Evolutionary conservation across 495 filamentous ascomycete genomes (phyloP).

Genomic region (Penicillium argentinense): DNA sequence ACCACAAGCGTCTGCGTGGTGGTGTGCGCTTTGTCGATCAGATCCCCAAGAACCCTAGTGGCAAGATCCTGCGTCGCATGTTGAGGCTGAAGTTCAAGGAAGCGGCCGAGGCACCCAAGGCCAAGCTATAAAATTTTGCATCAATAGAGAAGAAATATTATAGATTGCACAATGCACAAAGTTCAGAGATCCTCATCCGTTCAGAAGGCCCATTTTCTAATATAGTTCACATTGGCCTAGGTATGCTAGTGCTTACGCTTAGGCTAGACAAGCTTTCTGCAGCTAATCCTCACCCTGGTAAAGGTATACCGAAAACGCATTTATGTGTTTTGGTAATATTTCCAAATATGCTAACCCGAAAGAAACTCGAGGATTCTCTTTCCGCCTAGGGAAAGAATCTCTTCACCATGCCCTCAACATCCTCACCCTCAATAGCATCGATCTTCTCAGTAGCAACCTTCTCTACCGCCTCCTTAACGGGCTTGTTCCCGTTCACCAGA

Average conservation of each 20-base stretch:
- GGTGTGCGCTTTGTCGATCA: conserved; percentile 79
- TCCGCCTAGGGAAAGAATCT: conserved; percentile 32
- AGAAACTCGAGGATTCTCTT: too few relatives aligned
- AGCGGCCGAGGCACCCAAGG: conserved; percentile 34
- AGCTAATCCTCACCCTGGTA: too few relatives aligned
- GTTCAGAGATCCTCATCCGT: not conserved
- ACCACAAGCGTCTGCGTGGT: conserved; percentile 77
- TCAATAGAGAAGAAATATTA: not conserved
- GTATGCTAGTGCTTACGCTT: too few relatives aligned
- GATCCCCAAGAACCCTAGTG: conserved; percentile 81
- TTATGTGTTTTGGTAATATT: too few relatives aligned
- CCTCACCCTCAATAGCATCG: conserved; percentile 67
- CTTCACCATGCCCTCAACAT: conserved; percentile 51
- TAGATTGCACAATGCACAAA: not conserved
- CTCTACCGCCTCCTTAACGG: conserved; percentile 61
- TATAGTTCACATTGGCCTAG: too few relatives aligned
- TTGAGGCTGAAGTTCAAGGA: conserved; percentile 57
- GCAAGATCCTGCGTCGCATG: conserved; percentile 83
- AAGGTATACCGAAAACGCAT: not conserved
- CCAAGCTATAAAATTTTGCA: conserved; percentile 36
- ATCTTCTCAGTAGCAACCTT: conserved; percentile 61
- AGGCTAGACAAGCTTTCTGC: too few relatives aligned
- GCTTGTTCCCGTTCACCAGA: conserved; percentile 59
- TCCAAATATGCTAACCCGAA: too few relatives aligned
- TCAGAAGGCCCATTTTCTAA: too few relatives aligned